phyloP scores from a whole-genome alignment of 192 early-diverging fungal genomes.

The Entomortierella chlamydospora region DNA sequence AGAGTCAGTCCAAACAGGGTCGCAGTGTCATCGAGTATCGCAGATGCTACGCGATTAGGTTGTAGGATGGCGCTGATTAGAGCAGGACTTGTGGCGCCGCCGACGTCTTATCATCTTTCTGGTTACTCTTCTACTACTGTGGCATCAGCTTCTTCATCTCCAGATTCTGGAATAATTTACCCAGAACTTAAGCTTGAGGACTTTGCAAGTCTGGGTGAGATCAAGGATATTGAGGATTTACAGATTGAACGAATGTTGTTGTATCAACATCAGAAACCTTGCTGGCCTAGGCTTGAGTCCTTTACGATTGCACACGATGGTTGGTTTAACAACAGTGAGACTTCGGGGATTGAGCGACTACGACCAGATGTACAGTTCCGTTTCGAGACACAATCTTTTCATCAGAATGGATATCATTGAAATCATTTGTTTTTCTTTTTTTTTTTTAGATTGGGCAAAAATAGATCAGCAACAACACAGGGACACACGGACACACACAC shows the following conservation, averaged over 20 bases:
- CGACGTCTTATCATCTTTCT: conserved; percentile 1
- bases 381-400: conserved; percentile 10
- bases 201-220: conserved; percentile 16
- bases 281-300: conserved; percentile 18
- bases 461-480: no score
- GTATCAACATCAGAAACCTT: conserved; percentile 6
- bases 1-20: conserved; percentile 1
- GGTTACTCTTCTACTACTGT: background rate
- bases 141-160: background rate
- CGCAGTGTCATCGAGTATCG: background rate
- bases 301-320: conserved; percentile 19
- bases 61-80: conserved; percentile 21
- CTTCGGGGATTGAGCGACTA: conserved; percentile 8
- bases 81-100: background rate
- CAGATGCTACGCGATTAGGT: background rate
- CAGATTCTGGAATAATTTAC: background rate
- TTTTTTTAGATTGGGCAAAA: no score
- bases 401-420: conserved; percentile 6
- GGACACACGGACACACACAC: no score
- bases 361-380: conserved; percentile 15
- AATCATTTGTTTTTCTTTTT: background rate
- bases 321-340: conserved; percentile 1
- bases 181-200: conserved; percentile 1
- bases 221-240: conserved; percentile 31
- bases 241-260: conserved; percentile 21